phyloP scores from a whole-genome alignment of 805 yeast species.

The Myxozyma sirexii region DNA sequence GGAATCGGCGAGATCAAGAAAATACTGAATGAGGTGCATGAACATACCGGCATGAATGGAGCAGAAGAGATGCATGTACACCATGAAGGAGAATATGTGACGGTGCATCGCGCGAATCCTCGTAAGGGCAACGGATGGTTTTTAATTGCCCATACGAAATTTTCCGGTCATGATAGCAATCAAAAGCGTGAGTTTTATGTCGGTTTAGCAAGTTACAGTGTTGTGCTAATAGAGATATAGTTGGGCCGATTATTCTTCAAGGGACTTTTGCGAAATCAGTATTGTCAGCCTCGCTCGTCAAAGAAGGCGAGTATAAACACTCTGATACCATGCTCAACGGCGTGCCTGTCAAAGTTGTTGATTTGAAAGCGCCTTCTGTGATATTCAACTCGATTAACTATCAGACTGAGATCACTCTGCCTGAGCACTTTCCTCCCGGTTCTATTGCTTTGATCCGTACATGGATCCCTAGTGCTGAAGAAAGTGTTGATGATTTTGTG shows the following conservation, averaged over 20 bases:
- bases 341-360: slow-evolving; percentile 64
- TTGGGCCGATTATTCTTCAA: slow-evolving; percentile 41
- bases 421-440: slow-evolving; percentile 79
- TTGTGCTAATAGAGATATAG: slow-evolving; percentile 8
- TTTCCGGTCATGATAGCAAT: slow-evolving; percentile 48
- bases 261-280: slow-evolving; percentile 49
- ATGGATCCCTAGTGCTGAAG: slow-evolving; percentile 64
- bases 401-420: slow-evolving; percentile 59
- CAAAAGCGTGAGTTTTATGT: slow-evolving; percentile 26
- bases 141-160: slow-evolving; percentile 83
- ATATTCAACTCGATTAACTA: slow-evolving; percentile 47
- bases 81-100: slow-evolving; percentile 89
- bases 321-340: slow-evolving; percentile 54
- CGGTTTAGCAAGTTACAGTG: neutral
- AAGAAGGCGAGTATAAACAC: slow-evolving; percentile 52
- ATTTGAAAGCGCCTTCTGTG: slow-evolving; percentile 55
- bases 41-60: slow-evolving; percentile 47
- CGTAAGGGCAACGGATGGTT: slow-evolving; percentile 87
- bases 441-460: slow-evolving; percentile 85
- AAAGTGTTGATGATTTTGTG: slow-evolving; percentile 64
- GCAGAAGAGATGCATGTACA: slow-evolving; percentile 94
- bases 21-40: slow-evolving; percentile 43
- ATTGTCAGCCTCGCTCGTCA: slow-evolving; percentile 60
- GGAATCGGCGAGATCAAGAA: slow-evolving; percentile 81
- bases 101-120: slow-evolving; percentile 83